Percentiles rank a stretch among this genome's conserved stretches.
phyloP scores from a whole-genome alignment of 108 stramenopile species.

The Parmales sp. region DNA sequence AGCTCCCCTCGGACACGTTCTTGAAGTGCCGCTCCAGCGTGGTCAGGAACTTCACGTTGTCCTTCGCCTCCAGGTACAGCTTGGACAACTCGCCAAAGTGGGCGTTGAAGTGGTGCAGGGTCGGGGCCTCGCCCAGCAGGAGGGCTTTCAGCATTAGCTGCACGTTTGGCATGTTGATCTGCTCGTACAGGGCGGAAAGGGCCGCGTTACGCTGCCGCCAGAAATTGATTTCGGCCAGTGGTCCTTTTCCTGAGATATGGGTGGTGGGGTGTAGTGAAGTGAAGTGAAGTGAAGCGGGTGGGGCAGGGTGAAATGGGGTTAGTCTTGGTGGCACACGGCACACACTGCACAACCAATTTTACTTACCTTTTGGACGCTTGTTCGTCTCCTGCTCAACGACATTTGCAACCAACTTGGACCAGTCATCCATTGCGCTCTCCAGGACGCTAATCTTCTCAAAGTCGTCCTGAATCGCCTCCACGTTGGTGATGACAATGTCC shows the following conservation, averaged over 20 bases:
- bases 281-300: too few relatives aligned
- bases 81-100: slow-evolving; percentile 41
- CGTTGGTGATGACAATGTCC: slow-evolving; percentile 33
- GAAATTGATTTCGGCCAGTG: slow-evolving; percentile 52
- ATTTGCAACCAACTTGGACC: slow-evolving; percentile 30
- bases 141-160: slow-evolving; percentile 47
- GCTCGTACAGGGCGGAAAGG: slow-evolving; percentile 52
- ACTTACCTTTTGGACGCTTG: slow-evolving; percentile 16
- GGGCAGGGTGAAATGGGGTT: too few relatives aligned
- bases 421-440: slow-evolving; percentile 38
- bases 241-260: too few relatives aligned
- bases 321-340: too few relatives aligned
- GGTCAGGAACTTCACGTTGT: slow-evolving; percentile 59
- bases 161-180: slow-evolving; percentile 45
- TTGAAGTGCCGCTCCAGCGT: slow-evolving; percentile 66
- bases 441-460: slow-evolving; percentile 30
- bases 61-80: slow-evolving; percentile 45
- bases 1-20: slow-evolving; percentile 35
- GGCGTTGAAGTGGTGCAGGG: slow-evolving; percentile 34
- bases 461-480: slow-evolving; percentile 26
- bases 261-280: too few relatives aligned
- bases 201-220: slow-evolving; percentile 51
- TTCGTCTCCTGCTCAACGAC: slow-evolving; percentile 34
- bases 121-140: slow-evolving; percentile 31
- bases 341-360: too few relatives aligned